Evolutionary conservation across 208 protist species (phyloP), one percentile per base, ranked within the genome.

Genomic region (Blechomonas ayalai): DNA sequence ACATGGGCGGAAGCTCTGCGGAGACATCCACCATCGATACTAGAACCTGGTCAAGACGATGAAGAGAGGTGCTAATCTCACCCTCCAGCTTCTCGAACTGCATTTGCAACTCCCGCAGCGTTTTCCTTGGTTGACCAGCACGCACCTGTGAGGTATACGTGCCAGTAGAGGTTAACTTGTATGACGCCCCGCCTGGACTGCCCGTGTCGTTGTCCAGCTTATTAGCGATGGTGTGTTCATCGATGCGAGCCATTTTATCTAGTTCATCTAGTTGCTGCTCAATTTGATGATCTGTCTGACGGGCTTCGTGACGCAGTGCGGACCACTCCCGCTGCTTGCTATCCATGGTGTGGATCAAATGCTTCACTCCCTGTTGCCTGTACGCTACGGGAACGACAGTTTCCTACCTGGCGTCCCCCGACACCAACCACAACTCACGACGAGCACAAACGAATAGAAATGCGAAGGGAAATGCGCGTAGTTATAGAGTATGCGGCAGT

Each of bases 281-380:
- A 36, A 85, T 46, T 8, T 65, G 40, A 20, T 65, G 45, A 20
- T 91, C 82, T 2, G 55, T 47, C 25, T 85, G 77, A 13, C 76
- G 72, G 13, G 67, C 82, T 44, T 91, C 77, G 18, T 59, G 66
- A 13, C 82, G 77, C 39, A 85, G 62, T 0, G 65, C 61, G 29
- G 86, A 73, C 76, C 76, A 86, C 18, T 67, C 29, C 18, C 52
- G 55, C 27, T 45, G 34, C 3, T 57, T 71, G 16, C 33, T 52
- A 1, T 71, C 68, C 62, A 77, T 71, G 12, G 27, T 40, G 9
- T n/a, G n/a, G 12, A 10, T 34, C 31, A 34, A 34, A 34, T n/a
- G 31, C 12, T n/a, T 34, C n/a, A n/a, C n/a, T n/a, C n/a, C n/a
- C n/a, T n/a, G n/a, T n/a, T n/a, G n/a, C n/a, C n/a, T n/a, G n/a